phyloP scores from a whole-genome alignment of 2,329 filamentous ascomycete species.

The Xylaria sp. region DNA sequence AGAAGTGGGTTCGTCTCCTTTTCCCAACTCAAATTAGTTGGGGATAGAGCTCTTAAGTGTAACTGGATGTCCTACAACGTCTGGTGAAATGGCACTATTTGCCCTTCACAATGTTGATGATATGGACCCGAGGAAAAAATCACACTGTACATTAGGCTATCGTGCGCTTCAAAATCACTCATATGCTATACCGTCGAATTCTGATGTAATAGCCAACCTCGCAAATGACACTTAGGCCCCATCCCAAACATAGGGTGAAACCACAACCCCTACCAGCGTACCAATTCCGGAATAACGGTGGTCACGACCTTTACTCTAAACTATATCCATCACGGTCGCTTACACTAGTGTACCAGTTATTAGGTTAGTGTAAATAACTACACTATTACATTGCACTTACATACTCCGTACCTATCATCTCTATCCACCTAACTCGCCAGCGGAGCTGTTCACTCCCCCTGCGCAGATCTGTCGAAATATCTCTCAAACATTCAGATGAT shows the following conservation, averaged over 20 bases:
- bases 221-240: slow-evolving; percentile 4
- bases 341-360: slow-evolving; percentile 6
- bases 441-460: slow-evolving; percentile 21
- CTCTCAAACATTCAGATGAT: slow-evolving; percentile 29
- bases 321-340: slow-evolving; percentile 12
- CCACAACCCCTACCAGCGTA: slow-evolving; percentile 28
- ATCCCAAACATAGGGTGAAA: slow-evolving; percentile 35
- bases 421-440: background rate
- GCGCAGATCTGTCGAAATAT: slow-evolving; percentile 20
- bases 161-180: no score
- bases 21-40: background rate
- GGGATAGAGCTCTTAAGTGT: background rate
- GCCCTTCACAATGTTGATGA: background rate
- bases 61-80: background rate
- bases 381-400: background rate
- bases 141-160: background rate
- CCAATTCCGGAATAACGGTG: slow-evolving; percentile 20
- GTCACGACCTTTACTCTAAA: slow-evolving; percentile 1
- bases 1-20: slow-evolving; percentile 15
- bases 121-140: background rate
- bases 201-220: slow-evolving; percentile 1
- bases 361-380: background rate
- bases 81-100: background rate
- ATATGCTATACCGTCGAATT: background rate
- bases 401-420: background rate